Conservation (phyloP, 768 basidiomycete genomes). For the Cyathus striatus region DNA sequence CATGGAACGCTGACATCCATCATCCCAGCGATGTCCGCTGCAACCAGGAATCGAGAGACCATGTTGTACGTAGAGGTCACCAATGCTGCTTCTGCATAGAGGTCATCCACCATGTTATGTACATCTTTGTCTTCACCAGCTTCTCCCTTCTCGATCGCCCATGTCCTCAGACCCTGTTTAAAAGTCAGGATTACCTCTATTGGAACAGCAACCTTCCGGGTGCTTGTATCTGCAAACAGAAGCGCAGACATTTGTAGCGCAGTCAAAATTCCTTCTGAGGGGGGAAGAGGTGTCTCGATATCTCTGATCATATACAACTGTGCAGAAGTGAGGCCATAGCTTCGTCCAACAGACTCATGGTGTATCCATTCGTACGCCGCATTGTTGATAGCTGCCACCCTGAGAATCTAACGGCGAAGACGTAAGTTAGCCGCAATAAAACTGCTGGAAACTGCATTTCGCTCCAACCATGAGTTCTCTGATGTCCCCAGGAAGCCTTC, state of each 20-base stretch:
- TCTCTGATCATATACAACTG: conserved; percentile 57
- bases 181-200: conserved; percentile 33
- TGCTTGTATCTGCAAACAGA: conserved; percentile 56
- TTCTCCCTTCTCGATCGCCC: conserved; percentile 12
- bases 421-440: too few relatives aligned
- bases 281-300: conserved; percentile 32
- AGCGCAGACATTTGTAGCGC: conserved; percentile 48
- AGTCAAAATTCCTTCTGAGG: conserved; percentile 33
- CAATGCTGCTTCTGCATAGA: conserved; percentile 51
- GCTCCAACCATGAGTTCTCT: conserved; percentile 46
- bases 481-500: conserved; percentile 39
- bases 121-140: conserved; percentile 14
- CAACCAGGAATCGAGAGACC: conserved; percentile 62
- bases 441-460: too few relatives aligned
- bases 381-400: conserved; percentile 44
- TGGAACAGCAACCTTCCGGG: conserved; percentile 39
- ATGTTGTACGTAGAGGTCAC: conserved; percentile 59
- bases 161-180: conserved; percentile 27
- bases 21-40: conserved; percentile 55
- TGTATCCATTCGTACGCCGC: conserved; percentile 55
- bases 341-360: conserved; percentile 45
- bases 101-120: conserved; percentile 28
- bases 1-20: conserved; percentile 41
- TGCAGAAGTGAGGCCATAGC: conserved; percentile 42
- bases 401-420: conserved; percentile 33